Base-by-base conservation (phyloP, 306 rosid species). In the Quercus agrifolia region DNA sequence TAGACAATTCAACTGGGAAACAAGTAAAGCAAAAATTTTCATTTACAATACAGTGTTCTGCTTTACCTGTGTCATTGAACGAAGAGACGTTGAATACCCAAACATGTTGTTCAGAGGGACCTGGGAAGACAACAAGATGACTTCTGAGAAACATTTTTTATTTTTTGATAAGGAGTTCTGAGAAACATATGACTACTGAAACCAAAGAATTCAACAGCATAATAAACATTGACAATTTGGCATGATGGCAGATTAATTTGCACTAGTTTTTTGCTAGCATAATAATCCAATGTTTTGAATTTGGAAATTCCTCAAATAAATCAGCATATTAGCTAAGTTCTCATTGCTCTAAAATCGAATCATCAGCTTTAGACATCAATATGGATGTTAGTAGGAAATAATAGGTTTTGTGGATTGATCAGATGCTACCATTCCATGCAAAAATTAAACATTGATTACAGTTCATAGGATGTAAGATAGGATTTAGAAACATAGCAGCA, bases 71-170 rank as follows among this genome's bases (percentile, higher is more conserved):
- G 99, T 95, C 98, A 95, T 95, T 4, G 99, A 95, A 35, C 97
- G 94, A 46, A 92, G 92, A 38, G 99, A 67, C 3, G 99, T 92
- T 11, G 99, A 95, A 85, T 95, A 95, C 18, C 98, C 98, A 70
- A 95, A 95, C 99, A 95, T 95, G 33, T 95, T 95, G 87, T 95
- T 95, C 75, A 95, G 83, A 46, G 99, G 99, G 61, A 95, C 99
- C 99, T 92, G 88, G 77, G 83, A 78, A 55, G 41, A 71, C 72
- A 70, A 77, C 21, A 27, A 12, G 33, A 62, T 0, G 19, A 73
- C 20, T 31, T 77, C 55, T 38, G 17, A 63, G 23, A 64, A 77
- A 21, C 68, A 23, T 6, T 11, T 13, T 23, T 33, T 33, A 33
- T 33, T 0, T 33, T 33, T 5, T 33, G 38, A 31, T 1, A 33